These are phyloP conservation scores for Chrysoporthe puriensis DNA, from an alignment of 2,329 filamentous ascomycete species.

Conservation along the genomic window DNA sequence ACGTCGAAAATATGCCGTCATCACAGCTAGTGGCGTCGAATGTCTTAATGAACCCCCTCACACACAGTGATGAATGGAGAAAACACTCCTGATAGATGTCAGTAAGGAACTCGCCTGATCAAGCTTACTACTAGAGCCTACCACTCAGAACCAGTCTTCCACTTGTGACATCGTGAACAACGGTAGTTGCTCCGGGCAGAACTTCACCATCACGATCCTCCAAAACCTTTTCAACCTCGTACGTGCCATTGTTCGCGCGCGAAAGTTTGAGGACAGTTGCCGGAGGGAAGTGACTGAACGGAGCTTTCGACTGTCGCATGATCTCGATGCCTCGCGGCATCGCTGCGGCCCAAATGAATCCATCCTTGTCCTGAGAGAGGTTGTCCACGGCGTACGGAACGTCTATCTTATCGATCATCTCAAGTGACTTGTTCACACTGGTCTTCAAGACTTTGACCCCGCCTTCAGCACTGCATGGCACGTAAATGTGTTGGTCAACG, in stretches of 20 bases:
- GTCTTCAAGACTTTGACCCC: conserved; percentile 12
- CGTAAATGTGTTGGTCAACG: conserved; percentile 14
- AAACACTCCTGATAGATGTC: background rate
- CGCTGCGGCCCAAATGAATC: conserved; percentile 9
- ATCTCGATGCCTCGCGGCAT: conserved; percentile 15
- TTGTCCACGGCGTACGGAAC: conserved; percentile 13
- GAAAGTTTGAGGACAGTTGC: conserved; percentile 17
- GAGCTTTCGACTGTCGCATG: background rate
- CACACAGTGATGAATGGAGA: conserved; percentile 21
- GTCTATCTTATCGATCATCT: conserved; percentile 4
- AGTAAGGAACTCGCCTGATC: background rate
- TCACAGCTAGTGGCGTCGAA: background rate
- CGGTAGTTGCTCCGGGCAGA: conserved; percentile 15
- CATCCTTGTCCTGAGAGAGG: conserved; percentile 18
- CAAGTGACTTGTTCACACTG: conserved; percentile 5
- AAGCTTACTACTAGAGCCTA: background rate
- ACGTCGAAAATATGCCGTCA: background rate
- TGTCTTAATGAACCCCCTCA: background rate
- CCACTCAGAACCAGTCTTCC: conserved; percentile 11
- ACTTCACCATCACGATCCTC: conserved; percentile 12
- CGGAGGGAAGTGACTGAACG: conserved; percentile 1
- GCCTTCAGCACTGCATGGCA: conserved; percentile 14
- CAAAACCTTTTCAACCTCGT: conserved; percentile 3
- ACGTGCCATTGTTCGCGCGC: background rate
- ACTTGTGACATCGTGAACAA: conserved; percentile 16